Evolutionary conservation across 345 rosid genomes (phyloP).

Genomic region (Eucalyptus polybractea): DNA sequence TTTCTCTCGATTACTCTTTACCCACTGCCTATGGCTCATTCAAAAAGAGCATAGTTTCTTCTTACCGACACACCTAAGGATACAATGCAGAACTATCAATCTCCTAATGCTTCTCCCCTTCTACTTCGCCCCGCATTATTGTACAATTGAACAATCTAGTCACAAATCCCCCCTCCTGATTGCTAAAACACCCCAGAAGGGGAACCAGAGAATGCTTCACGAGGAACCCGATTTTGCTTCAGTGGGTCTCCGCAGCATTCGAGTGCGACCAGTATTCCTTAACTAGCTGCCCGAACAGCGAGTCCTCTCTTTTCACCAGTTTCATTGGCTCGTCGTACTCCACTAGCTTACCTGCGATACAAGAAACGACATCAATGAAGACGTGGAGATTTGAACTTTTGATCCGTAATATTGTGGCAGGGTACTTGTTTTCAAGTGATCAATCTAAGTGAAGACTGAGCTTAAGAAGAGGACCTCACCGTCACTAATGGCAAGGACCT

Average conservation of each 20-base stretch:
- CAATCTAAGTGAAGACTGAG: not conserved
- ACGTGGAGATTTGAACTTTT: not conserved
- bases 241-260: not conserved
- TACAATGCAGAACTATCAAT: not conserved
- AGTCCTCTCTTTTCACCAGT: slow-evolving; percentile 54
- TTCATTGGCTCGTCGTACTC: slow-evolving; percentile 74
- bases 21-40: not conserved
- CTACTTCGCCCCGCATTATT: not conserved
- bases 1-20: not conserved
- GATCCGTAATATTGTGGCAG: not conserved
- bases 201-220: not conserved
- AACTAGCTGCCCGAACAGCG: slow-evolving; percentile 71
- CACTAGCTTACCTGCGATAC: slow-evolving; percentile 46
- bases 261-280: slow-evolving; percentile 79
- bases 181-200: not conserved
- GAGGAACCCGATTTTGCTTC: not conserved
- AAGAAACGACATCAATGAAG: not conserved
- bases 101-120: not conserved
- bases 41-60: not conserved
- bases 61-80: not conserved
- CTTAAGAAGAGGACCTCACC: slow-evolving; percentile 26
- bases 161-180: not conserved
- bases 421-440: not conserved
- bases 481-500: slow-evolving; percentile 79
- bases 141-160: not conserved